These are phyloP conservation scores for Magnolia changhungtana DNA, from an alignment of 164 flowering plant species.

Conservation along the genomic window DNA sequence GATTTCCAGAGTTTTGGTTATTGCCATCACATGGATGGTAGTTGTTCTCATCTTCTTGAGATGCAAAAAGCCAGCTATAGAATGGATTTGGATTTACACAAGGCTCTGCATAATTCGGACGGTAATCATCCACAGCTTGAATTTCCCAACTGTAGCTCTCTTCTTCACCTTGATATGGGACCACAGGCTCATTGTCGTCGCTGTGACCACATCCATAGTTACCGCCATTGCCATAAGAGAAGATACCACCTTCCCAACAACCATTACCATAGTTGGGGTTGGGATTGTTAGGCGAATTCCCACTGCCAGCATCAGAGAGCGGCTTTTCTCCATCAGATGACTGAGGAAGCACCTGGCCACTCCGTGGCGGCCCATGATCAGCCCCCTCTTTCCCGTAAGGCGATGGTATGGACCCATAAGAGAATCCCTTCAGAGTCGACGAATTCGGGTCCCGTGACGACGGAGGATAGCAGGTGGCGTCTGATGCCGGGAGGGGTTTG, in stretches of 20 bases:
- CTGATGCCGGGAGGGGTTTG: slow-evolving; percentile 66
- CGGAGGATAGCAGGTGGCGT: slow-evolving; percentile 58
- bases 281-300: slow-evolving; percentile 4
- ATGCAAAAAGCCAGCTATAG: slow-evolving; percentile 57
- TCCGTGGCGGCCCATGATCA: slow-evolving; percentile 8
- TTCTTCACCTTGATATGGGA: slow-evolving; percentile 1
- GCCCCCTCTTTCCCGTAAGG: slow-evolving; percentile 20
- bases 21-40: slow-evolving; percentile 10
- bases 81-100: slow-evolving; percentile 49
- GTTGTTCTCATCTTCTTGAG: slow-evolving; percentile 10
- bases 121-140: not conserved
- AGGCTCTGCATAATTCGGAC: slow-evolving; percentile 26
- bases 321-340: slow-evolving; percentile 10
- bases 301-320: not conserved
- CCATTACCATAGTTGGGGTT: not conserved
- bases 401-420: slow-evolving; percentile 19
- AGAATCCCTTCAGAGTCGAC: slow-evolving; percentile 15
- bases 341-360: not conserved
- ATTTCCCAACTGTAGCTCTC: not conserved
- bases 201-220: not conserved
- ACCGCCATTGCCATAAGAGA: slow-evolving; percentile 1
- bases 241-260: not conserved
- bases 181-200: slow-evolving; percentile 1
- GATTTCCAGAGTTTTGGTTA: slow-evolving; percentile 21
- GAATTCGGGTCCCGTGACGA: slow-evolving; percentile 17